A percentile compares a stretch with the other conserved stretches of the same genome.
These are phyloP conservation scores for Cladosporium cucumerinum DNA, from an alignment of 2,329 filamentous ascomycete genomes.

Conservation along the genomic window DNA sequence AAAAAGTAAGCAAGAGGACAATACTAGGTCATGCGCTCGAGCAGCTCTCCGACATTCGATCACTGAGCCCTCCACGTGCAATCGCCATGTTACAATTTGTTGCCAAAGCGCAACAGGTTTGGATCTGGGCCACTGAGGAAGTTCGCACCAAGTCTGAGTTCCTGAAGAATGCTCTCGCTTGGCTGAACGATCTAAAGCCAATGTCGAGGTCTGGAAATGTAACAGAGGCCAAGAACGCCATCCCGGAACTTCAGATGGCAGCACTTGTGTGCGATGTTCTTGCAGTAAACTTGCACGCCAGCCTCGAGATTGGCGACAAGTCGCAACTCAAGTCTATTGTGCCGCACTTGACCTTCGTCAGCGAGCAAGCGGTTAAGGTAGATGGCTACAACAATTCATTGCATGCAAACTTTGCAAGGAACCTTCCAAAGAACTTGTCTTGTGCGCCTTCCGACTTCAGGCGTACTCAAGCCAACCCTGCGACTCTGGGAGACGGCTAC, in stretches of 20 bases:
- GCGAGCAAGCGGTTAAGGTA: constrained; percentile 74
- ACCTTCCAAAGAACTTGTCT: constrained; percentile 63
- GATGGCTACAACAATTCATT: constrained; percentile 82
- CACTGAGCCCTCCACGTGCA: constrained; percentile 62
- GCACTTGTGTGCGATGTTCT: constrained; percentile 83
- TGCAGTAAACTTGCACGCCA: constrained; percentile 84
- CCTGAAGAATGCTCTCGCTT: constrained; percentile 67
- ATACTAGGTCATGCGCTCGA: constrained; percentile 73
- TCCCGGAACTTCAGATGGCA: constrained; percentile 56
- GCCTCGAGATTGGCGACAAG: constrained; percentile 70
- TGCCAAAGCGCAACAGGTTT: constrained; percentile 83
- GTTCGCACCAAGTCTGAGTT: constrained; percentile 72
- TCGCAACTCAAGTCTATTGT: constrained; percentile 68
- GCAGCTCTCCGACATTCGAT: constrained; percentile 61
- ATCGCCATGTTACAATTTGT: constrained; percentile 82
- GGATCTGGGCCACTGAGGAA: constrained; percentile 88
- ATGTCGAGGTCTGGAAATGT: constrained; percentile 38
- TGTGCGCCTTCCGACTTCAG: constrained; percentile 77
- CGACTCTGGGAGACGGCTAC: constrained; percentile 65
- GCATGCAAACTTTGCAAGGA: constrained; percentile 79
- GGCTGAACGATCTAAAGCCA: constrained; percentile 59
- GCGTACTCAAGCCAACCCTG: constrained; percentile 56
- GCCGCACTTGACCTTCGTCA: constrained; percentile 72
- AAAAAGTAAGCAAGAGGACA: constrained; percentile 56
- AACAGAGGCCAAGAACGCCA: constrained; percentile 30